Evolutionary conservation across 208 protist species (phyloP), one percentile per base, ranked within the genome.

Genomic region (Leishmania gerbilli): DNA sequence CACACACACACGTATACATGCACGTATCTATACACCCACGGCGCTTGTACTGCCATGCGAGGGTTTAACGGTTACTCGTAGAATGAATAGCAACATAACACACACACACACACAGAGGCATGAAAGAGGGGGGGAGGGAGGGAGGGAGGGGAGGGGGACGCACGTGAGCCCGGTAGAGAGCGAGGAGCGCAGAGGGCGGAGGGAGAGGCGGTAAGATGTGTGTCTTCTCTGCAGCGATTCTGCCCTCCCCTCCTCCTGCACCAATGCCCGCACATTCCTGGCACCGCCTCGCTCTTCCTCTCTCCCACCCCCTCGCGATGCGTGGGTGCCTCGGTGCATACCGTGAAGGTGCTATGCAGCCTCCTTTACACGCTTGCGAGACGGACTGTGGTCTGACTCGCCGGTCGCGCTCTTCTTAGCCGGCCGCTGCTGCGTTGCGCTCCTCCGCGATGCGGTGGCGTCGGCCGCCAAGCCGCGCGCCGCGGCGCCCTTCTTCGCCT

Each of bases 351-450:
- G 9, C 42, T 72, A 72, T 19, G 45, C 15, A 13, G 9, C 21
- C 72, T 79, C 53, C 60, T 51, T 80, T 47, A 42, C 40, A 47
- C 62, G 71, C 77, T 77, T 79, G 15, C 71, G 71, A 51, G 69
- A 9, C 15, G 69, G 40, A 34, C 74, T n/a, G 5, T n/a, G 8
- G 7, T 49, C 37, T 42, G 45, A 45, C n/a, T 74, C 34, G 5
- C 51, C n/a, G 47, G 72, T 21, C 15, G 45, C 3, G 0, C 60
- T 64, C 49, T 69, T 74, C 31, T 40, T 69, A 15, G 62, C 55
- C 47, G 58, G 37, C 72, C 45, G 62, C 79, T 65, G 47, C 64
- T 77, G 79, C 37, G 51, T 27, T 47, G n/a, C 51, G 5, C 56
- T 78, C 64, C n/a, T 74, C 42, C 74, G 21, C 62, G 21, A 74